Base-by-base conservation (phyloP, 2,329 filamentous ascomycete species). In the Trichophaea hybrida region DNA sequence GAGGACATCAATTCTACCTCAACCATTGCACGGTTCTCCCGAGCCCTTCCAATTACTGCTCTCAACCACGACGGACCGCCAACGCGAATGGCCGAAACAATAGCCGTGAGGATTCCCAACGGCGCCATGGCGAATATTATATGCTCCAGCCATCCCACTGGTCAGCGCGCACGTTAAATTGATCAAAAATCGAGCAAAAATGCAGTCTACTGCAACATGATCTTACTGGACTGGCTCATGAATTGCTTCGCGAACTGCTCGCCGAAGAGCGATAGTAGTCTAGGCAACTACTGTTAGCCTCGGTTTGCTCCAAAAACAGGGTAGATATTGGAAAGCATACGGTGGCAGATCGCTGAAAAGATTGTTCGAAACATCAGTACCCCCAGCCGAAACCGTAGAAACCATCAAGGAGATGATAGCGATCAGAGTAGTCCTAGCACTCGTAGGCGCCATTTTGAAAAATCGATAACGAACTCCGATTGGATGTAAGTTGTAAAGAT, bases 71-170 rank as follows among this genome's bases (percentile, higher is more conserved):
- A 65, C 0, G 71, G 73, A 43, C 1, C 70, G n/a, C 73, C 57
- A 66, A 74, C 40, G 55, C 70, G 65, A 32, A 72, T 71, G 0
- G 67, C 67, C 4, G 63, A 65, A 46, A 71, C 69, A 1, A 76
- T 61, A 0, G 69, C 68, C 0, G 74, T 76, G 10, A 76, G 60
- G 32, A 76, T 72, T 0, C 74, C 74, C 1, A 78, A 58, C 0
- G 76, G 76, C 0, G 71, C 75, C 53, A 77, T 70, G 0, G 76
- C 73, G n/a, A 79, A 71, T 3, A 76, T 72, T 1, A 78, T 66
- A 40, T 73, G 72, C 44, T 78, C 77, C 0, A 73, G 65, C 50
- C 71, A 68, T 1, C 69, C 71, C 1, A 73, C 17, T 37, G 5
- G 38, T 10, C 38, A 12, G n/a, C 8, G 2, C 24, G 46, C 12